Conservation (phyloP, 2,329 filamentous ascomycete genomes). For the Exophiala oligosperma region DNA sequence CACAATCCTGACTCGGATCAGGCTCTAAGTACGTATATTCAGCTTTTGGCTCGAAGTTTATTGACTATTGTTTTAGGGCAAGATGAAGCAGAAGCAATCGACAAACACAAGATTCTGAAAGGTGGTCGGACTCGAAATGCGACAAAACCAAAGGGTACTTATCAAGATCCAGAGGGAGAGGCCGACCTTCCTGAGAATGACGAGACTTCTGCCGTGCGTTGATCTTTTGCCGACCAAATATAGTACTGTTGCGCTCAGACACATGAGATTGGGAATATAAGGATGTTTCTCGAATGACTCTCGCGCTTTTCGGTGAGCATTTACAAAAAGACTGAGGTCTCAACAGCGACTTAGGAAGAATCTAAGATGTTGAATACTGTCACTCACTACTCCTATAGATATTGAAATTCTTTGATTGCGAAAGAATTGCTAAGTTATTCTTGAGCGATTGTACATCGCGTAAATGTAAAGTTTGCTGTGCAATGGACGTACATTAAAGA, state of each 20-base stretch:
- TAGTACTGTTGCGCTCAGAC: background rate
- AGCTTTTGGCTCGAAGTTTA: background rate
- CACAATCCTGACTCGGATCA: background rate
- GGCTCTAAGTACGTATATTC: background rate
- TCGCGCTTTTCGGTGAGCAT: no score
- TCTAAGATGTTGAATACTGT: no score
- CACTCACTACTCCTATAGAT: no score
- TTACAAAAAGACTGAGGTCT: no score
- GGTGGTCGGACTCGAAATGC: slow-evolving; percentile 2
- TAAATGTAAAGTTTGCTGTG: no score
- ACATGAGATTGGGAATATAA: background rate
- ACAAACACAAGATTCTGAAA: slow-evolving; percentile 2
- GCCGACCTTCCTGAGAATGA: background rate
- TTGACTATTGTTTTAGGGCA: background rate
- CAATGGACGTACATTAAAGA: no score
- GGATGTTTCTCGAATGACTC: no score
- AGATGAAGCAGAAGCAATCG: slow-evolving; percentile 3
- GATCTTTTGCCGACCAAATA: background rate
- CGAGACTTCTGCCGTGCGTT: slow-evolving; percentile 3
- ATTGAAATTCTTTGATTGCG: no score
- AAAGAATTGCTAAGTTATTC: no score
- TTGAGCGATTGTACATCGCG: no score
- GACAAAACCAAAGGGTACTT: slow-evolving; percentile 1
- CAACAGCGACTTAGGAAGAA: no score
- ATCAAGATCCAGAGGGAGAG: slow-evolving; percentile 2